Base-by-base conservation (phyloP, 2,329 filamentous ascomycete genomes). In the Coccinonectria pachysandricola region DNA sequence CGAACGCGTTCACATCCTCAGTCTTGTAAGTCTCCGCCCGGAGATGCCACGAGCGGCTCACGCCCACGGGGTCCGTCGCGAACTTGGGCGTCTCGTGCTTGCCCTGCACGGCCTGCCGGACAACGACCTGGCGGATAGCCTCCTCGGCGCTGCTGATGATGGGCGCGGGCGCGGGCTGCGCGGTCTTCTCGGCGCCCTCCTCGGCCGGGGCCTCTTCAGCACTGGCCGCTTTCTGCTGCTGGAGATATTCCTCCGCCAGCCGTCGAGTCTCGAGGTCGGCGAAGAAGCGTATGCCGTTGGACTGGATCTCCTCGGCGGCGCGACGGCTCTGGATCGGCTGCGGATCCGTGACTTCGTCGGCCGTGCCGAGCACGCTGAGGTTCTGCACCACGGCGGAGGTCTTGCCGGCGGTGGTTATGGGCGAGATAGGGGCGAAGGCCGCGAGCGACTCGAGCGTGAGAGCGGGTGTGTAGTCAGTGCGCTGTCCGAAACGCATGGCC, bases 31-130 rank as follows among this genome's bases (percentile, higher is more conserved):
- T 56, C 36, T 51, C 50, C 9, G 53, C 45, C 28, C 54, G 46
- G 30, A 59, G 33, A 23, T 59, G 56, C 48, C 51, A 54, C 35
- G 49, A 48, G 29, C 52, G 46, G 21, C 56, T 43, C 19, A 56
- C 21, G 12, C 47, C 51, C 5, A 52, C 34, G 5, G 54, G 42
- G 15, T 59, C 54, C 19, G 36, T 33, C 10, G 51, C 45, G 27
- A 48, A 51, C 39, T 42, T 38, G 19, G 54, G 49, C 23, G 46
- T 40, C 44, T 57, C 52, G 34, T 60, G 48, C 43, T 52, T 43
- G 0, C 59, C 59, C 27, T 41, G 37, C 18, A 62, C 36, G 11
- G 49, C 53, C 19, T 37, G 35, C 13, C 54, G 44, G 15, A 52
- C 21, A 11, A 61, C 45, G 19, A 48, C 48, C 35, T 48, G 39